A percentile compares a stretch with the other conserved stretches of the same genome.
phyloP scores from a whole-genome alignment of 768 basidiomycete genomes.

The Psilocybe subaeruginosa region DNA sequence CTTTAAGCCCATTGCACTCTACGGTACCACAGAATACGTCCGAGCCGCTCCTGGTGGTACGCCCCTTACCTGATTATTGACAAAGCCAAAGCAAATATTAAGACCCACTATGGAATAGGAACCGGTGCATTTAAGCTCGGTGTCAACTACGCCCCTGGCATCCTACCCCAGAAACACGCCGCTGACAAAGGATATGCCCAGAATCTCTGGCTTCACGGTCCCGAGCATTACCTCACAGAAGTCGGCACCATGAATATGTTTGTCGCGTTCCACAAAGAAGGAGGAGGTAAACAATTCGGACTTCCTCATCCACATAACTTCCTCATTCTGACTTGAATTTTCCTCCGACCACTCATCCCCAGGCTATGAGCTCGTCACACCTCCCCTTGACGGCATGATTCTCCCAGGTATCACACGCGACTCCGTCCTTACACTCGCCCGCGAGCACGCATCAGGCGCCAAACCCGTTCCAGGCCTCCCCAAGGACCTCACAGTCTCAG shows the following conservation, averaged over 20 bases:
- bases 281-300: constrained; percentile 51
- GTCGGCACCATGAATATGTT: constrained; percentile 96
- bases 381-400: constrained; percentile 89
- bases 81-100: background rate
- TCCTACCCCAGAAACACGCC: constrained; percentile 82
- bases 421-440: constrained; percentile 74
- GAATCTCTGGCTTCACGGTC: constrained; percentile 88
- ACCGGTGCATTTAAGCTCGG: constrained; percentile 90
- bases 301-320: background rate
- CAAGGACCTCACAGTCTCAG: constrained; percentile 58
- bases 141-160: constrained; percentile 87
- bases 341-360: constrained; percentile 23
- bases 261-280: constrained; percentile 70
- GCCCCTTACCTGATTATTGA: background rate
- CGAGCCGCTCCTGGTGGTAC: constrained; percentile 87
- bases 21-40: constrained; percentile 82
- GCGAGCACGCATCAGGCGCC: constrained; percentile 58
- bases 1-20: constrained; percentile 90
- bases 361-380: constrained; percentile 86
- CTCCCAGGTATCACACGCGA: constrained; percentile 92
- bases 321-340: constrained; percentile 2
- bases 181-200: constrained; percentile 80
- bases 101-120: constrained; percentile 41
- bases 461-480: constrained; percentile 52
- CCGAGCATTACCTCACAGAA: constrained; percentile 61